Evolutionary conservation across 768 basidiomycete genomes (phyloP).

Genomic region (Russula olivacea): DNA sequence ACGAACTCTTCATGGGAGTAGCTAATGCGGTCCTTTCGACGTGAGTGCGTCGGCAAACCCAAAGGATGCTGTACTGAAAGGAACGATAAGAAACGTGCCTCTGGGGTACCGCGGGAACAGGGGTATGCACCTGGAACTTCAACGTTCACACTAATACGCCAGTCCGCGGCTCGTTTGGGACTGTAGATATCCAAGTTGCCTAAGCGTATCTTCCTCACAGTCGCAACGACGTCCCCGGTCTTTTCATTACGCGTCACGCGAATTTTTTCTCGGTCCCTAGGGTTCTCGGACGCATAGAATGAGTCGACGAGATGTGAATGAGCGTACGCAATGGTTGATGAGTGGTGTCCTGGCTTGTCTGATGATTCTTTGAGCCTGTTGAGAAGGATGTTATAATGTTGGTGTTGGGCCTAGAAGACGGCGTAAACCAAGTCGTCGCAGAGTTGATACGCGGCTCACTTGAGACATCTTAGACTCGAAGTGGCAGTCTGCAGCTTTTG

Average conservation of each 20-base stretch:
- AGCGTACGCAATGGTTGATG: conserved; percentile 60
- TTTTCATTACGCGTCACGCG: conserved; percentile 83
- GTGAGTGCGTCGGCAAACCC: conserved; percentile 52
- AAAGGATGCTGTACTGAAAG: conserved; percentile 57
- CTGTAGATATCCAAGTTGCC: conserved; percentile 84
- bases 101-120: not conserved
- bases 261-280: conserved; percentile 49
- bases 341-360: conserved; percentile 43
- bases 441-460: conserved; percentile 42
- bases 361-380: conserved; percentile 69
- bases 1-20: conserved; percentile 91
- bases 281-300: conserved; percentile 52
- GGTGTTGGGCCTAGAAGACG: conserved; percentile 69
- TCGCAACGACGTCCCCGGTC: conserved; percentile 56
- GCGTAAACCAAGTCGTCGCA: conserved; percentile 1
- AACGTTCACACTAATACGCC: conserved; percentile 88
- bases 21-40: conserved; percentile 85
- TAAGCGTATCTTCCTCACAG: conserved; percentile 74
- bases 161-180: conserved; percentile 80
- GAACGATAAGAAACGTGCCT: not conserved
- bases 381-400: conserved; percentile 79
- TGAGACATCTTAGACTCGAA: conserved; percentile 93
- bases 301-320: conserved; percentile 77
- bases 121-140: conserved; percentile 72
- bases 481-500: conserved; percentile 54